Conservation (phyloP, 441 rosid genomes). For the Pelargonium fulgidum region DNA sequence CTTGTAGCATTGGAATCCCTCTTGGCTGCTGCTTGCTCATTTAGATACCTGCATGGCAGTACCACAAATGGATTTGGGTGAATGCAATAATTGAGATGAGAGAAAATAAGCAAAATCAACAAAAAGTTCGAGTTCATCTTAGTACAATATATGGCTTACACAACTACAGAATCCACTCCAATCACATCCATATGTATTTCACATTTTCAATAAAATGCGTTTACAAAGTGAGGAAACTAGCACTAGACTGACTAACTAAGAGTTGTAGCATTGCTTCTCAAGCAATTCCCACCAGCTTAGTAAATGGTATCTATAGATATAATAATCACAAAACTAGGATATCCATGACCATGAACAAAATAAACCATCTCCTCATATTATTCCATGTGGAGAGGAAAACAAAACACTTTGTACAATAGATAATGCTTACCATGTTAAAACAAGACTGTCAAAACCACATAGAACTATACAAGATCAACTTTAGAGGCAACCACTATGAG, state of each 20-base stretch:
- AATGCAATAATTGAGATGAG: too few species aligned
- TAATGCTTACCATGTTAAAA: background rate
- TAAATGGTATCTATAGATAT: too few species aligned
- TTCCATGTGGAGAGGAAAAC: background rate
- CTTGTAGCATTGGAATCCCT: constrained; percentile 57
- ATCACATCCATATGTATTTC: too few species aligned
- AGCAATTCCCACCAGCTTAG: background rate
- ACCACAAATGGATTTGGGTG: too few species aligned
- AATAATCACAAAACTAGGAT: too few species aligned
- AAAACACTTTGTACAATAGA: background rate
- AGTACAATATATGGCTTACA: too few species aligned
- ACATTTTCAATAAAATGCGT: background rate
- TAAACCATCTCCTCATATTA: background rate
- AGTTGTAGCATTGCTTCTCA: background rate
- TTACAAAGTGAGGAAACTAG: background rate
- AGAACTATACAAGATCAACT: background rate
- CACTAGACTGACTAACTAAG: constrained; percentile 6
- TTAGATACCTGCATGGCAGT: constrained; percentile 44
- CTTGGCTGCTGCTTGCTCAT: constrained; percentile 62
- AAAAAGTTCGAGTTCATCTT: too few species aligned
- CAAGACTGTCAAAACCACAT: background rate
- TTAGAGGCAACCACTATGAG: background rate
- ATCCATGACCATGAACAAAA: too few species aligned
- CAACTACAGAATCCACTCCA: too few species aligned
- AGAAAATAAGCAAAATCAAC: too few species aligned